Base-by-base conservation (phyloP, 139 green algal species). In the Auxenochlorella protothecoides region DNA sequence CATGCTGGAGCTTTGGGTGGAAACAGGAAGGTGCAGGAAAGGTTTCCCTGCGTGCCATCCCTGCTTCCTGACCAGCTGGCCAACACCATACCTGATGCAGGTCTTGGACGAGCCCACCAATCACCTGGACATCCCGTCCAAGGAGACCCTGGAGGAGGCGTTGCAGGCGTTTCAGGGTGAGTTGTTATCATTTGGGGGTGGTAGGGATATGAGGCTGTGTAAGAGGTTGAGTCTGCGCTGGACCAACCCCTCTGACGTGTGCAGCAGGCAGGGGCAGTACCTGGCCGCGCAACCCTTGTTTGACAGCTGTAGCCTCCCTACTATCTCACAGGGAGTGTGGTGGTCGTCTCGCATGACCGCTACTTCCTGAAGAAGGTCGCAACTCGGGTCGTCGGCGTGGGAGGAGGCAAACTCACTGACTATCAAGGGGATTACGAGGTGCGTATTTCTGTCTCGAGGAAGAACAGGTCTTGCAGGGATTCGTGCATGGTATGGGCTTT, bases 81-180 rank as follows among this genome's bases (percentile, higher is more conserved):
- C 27, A 44, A 44, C 27, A 44, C 27, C 27, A 44, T 44, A 89
- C 66, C 93, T 85, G 9, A 79, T 96, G 71, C 84, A 97, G 14
- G 85, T 97, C 9, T 84, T 99, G 65, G 94, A 98, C 66, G 92
- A 97, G 84, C 93, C 93, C 55, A 99, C 95, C 79, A 99, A 99
- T 87, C 95, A 99, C 80, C 80, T 99, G 80, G 95, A 99, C 89
- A 99, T 99, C 68, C 93, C 95, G n/a, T 87, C 77, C 72, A 99
- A 99, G 87, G 94, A 98, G 76, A 96, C 91, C 78, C 81, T 97
- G 76, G 92, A 97, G 84, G 89, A 98, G 73, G 95, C 95, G 53
- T 80, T 97, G n/a, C 77, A 76, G 6, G 60, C 62, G 3, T 99
- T 99, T 71, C 77, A 96, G 72, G 95, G 95, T 51, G 85, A 88